Conservation (phyloP, 2,329 filamentous ascomycete genomes). For the Fusarium sp. region DNA sequence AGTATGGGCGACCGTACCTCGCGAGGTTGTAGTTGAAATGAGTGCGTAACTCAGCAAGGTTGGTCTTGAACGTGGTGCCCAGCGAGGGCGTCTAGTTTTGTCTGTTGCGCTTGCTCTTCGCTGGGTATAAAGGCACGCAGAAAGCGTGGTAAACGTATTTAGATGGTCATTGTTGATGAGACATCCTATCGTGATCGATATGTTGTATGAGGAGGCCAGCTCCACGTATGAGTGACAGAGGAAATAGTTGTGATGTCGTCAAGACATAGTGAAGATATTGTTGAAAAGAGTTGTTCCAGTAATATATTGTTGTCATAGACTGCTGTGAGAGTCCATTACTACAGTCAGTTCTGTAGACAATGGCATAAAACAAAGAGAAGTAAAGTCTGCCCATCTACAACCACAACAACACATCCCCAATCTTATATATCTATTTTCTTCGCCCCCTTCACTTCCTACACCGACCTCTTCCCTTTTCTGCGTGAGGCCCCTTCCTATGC, state of each 20-base stretch:
- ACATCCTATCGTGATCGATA: slow-evolving; percentile 4
- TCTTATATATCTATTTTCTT: slow-evolving; percentile 26
- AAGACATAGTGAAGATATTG: background rate
- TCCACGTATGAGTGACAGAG: slow-evolving; percentile 7
- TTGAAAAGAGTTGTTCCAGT: background rate
- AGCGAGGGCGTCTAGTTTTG: slow-evolving; percentile 12
- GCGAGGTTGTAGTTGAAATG: background rate
- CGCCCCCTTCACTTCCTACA: slow-evolving; percentile 1
- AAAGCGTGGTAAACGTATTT: slow-evolving; percentile 36
- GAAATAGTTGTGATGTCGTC: slow-evolving; percentile 1
- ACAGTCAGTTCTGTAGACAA: background rate
- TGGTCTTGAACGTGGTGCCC: slow-evolving; percentile 41
- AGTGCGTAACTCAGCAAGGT: slow-evolving; percentile 1
- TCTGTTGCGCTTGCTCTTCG: background rate
- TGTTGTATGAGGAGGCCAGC: slow-evolving; percentile 23
- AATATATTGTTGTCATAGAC: background rate
- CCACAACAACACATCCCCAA: background rate
- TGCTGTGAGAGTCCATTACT: background rate
- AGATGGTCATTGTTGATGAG: background rate
- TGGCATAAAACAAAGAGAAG: background rate
- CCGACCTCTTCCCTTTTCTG: background rate
- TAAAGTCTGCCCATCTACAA: slow-evolving; percentile 8
- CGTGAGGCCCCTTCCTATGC: slow-evolving; percentile 24
- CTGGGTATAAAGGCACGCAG: slow-evolving; percentile 26
- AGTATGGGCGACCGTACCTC: slow-evolving; percentile 33